Percentiles rank a stretch among this genome's conserved stretches.
Evolutionary conservation across 345 rosid species (phyloP).

Genomic region (Salix arbutifolia): DNA sequence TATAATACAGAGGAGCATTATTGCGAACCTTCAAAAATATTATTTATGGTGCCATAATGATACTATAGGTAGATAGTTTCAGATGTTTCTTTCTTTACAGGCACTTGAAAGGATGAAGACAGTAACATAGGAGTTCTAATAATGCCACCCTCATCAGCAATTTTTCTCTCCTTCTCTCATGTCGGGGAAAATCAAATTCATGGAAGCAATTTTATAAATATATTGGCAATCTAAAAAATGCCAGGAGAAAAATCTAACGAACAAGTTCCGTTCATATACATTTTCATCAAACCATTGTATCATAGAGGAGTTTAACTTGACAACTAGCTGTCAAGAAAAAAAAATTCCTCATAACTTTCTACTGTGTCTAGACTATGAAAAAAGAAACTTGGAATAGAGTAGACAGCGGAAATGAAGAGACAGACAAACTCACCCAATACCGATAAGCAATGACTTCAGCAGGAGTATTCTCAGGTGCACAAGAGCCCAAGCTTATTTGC

Average conservation of each 20-base stretch:
- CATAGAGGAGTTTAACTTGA: background rate
- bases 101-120: background rate
- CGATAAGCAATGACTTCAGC: conserved; percentile 89
- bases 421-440: conserved; percentile 71
- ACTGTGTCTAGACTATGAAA: conserved; percentile 5
- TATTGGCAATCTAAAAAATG: background rate
- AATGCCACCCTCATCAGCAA: background rate
- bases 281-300: conserved; percentile 1
- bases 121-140: conserved; percentile 6
- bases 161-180: background rate
- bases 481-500: conserved; percentile 82
- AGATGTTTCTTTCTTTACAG: conserved; percentile 11
- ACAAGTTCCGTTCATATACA: background rate
- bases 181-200: background rate
- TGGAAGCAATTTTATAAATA: background rate
- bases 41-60: background rate
- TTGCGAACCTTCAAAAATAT: conserved; percentile 1
- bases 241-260: background rate
- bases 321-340: background rate
- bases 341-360: background rate
- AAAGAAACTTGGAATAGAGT: background rate
- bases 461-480: conserved; percentile 71
- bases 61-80: background rate
- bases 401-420: conserved; percentile 7
- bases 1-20: conserved; percentile 5